Base-by-base conservation (phyloP, 2,329 filamentous ascomycete species). In the Calonectria hongkongensis region DNA sequence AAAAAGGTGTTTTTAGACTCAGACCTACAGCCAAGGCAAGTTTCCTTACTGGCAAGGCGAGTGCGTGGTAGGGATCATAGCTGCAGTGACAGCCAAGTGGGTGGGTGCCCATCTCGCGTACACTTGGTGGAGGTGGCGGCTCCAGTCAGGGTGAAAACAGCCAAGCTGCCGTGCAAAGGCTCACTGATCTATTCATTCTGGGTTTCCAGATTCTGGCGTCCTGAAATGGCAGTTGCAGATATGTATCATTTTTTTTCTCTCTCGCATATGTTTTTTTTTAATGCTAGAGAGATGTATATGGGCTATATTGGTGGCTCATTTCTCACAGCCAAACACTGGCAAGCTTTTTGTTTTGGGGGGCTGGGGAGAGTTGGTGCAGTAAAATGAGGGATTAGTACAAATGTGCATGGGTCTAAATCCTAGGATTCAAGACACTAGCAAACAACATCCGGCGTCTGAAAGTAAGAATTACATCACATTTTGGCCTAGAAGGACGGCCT, bases 361-460 rank as follows among this genome's bases (percentile, higher is more conserved):
- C n/a, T 58, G 36, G 21, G 13, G 54, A 15, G 18, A 60, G 21
- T 25, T 60, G 13, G 54, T n/a, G 27, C 27, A 27, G 54, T 41
- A 60, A 60, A 60, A 60, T 60, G 54, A 60, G 54, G 54, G 54
- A 60, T 60, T 60, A 60, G 39, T 65, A 64, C 60, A 64, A 36
- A 33, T 48, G 18, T 12, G 62, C 30, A 65, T 65, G 62, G 62
- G 45, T 27, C 62, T 12, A 13, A 48, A 50, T 28, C 13, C 41
- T 48, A 4, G 43, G 62, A 50, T 45, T 41, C 33, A 41, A 16
- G 54, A 54, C n/a, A 36, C 33, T 60, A 60, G 54, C 54, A 21
- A 18, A 21, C 13, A 41, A 28, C 25, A 36, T 15, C n/a, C 1
- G 39, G 36, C 8, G 39, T 41, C 13, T 27, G 54, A 39, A 39